Conservation (phyloP, 2,329 filamentous ascomycete genomes). For the Stylonectria norvegica region DNA sequence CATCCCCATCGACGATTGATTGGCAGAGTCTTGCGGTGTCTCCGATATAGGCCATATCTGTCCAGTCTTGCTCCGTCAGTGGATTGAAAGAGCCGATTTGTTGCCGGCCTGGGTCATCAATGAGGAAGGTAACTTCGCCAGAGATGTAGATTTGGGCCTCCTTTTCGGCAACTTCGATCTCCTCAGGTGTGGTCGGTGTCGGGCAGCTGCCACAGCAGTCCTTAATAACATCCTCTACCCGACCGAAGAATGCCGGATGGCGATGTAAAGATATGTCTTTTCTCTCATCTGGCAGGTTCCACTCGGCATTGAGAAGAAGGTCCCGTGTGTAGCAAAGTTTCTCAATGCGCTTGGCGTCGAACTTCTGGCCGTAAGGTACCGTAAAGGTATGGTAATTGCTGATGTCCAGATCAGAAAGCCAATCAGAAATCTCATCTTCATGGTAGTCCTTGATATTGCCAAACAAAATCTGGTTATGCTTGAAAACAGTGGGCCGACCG, state of each 20-base stretch:
- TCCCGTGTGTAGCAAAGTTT: slow-evolving; percentile 80
- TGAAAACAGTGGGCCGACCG: slow-evolving; percentile 58
- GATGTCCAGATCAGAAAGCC: slow-evolving; percentile 72
- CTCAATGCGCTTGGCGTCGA: slow-evolving; percentile 69
- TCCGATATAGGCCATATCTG: slow-evolving; percentile 84
- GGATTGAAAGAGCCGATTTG: slow-evolving; percentile 71
- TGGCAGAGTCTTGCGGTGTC: slow-evolving; percentile 75
- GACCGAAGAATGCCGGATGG: slow-evolving; percentile 82
- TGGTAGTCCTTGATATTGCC: slow-evolving; percentile 75
- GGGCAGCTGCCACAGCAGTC: slow-evolving; percentile 85
- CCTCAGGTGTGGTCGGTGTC: slow-evolving; percentile 63
- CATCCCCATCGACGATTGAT: slow-evolving; percentile 72
- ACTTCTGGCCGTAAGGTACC: slow-evolving; percentile 62
- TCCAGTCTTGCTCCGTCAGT: slow-evolving; percentile 79
- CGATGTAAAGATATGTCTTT: slow-evolving; percentile 75
- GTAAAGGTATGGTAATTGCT: slow-evolving; percentile 78
- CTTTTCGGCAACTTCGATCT: slow-evolving; percentile 66
- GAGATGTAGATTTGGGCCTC: slow-evolving; percentile 75
- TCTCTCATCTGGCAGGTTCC: slow-evolving; percentile 76
- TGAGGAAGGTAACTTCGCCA: slow-evolving; percentile 69
- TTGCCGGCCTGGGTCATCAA: slow-evolving; percentile 78
- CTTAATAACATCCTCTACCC: slow-evolving; percentile 67
- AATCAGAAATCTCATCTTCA: slow-evolving; percentile 80
- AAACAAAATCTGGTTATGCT: slow-evolving; percentile 32
- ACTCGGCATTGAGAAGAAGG: slow-evolving; percentile 78